Evolutionary conservation across 257 asterid genomes (phyloP).

Genomic region (Voacanga thouarsii): DNA sequence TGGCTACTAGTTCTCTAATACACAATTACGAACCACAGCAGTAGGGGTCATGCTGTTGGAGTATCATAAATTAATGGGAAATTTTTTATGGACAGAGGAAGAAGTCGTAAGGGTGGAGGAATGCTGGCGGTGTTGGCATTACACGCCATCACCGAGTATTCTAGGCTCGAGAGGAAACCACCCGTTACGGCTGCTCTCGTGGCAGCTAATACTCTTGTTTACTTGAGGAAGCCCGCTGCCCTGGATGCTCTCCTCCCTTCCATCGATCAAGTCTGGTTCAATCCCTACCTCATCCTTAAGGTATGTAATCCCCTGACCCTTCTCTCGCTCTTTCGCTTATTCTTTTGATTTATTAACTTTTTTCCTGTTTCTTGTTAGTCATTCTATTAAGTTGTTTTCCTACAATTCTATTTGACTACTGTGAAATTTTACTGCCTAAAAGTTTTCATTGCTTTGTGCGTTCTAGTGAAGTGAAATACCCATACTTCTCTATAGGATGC

Average conservation of each 20-base stretch:
- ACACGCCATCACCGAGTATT: slow-evolving; percentile 67
- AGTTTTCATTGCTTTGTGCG: neutral
- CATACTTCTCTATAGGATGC: neutral
- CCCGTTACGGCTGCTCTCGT: slow-evolving; percentile 82
- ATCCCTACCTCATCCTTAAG: slow-evolving; percentile 85
- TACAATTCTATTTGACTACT: neutral
- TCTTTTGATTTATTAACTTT: neutral
- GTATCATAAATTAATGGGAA: neutral
- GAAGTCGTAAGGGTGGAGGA: slow-evolving; percentile 46
- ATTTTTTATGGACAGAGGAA: slow-evolving; percentile 43
- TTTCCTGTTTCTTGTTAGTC: neutral
- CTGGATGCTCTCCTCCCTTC: slow-evolving; percentile 58
- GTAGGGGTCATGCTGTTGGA: neutral
- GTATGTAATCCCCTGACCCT: slow-evolving; percentile 24
- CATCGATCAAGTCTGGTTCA: slow-evolving; percentile 70
- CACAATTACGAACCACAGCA: neutral
- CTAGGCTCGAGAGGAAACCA: slow-evolving; percentile 67
- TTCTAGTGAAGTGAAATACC: neutral
- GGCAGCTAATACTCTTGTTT: slow-evolving; percentile 72
- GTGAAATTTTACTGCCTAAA: neutral
- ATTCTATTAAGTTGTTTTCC: neutral
- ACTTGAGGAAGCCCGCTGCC: slow-evolving; percentile 62
- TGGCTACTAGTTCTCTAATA: neutral
- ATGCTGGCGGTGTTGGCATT: slow-evolving; percentile 66
- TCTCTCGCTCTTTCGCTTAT: neutral